Conservation (phyloP, 2,329 filamentous ascomycete genomes). For the Blastomyces gilchristii region DNA sequence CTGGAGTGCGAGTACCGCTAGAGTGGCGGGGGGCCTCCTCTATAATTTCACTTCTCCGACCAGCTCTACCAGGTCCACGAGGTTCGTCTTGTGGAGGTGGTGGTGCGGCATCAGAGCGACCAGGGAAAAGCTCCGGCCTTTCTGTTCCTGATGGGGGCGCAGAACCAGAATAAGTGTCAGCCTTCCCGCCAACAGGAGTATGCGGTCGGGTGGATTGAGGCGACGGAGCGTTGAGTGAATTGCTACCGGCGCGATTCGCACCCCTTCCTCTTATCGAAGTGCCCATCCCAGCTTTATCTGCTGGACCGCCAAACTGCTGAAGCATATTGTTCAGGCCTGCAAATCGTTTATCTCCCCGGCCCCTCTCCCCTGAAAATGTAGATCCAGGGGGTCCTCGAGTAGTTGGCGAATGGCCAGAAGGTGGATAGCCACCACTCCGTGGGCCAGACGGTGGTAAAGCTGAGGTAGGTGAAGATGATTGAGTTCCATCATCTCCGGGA, state of each 20-base stretch:
- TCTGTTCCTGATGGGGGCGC: slow-evolving; percentile 18
- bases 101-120: slow-evolving; percentile 19
- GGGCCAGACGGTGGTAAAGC: slow-evolving; percentile 33
- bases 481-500: slow-evolving; percentile 17
- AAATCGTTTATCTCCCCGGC: slow-evolving; percentile 39
- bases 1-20: slow-evolving; percentile 17
- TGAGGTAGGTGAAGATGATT: slow-evolving; percentile 19
- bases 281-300: slow-evolving; percentile 26
- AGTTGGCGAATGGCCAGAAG: slow-evolving; percentile 27
- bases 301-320: slow-evolving; percentile 31
- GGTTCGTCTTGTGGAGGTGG: slow-evolving; percentile 21
- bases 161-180: slow-evolving; percentile 19
- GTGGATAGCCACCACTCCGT: slow-evolving; percentile 27
- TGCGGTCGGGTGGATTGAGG: slow-evolving; percentile 26
- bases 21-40: slow-evolving; percentile 27
- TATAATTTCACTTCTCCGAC: slow-evolving; percentile 26
- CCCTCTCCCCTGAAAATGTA: slow-evolving; percentile 29
- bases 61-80: slow-evolving; percentile 21
- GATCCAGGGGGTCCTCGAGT: slow-evolving; percentile 30
- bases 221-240: slow-evolving; percentile 23
- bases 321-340: slow-evolving; percentile 39
- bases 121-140: slow-evolving; percentile 27
- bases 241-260: slow-evolving; percentile 26
- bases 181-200: slow-evolving; percentile 17
- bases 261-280: slow-evolving; percentile 34